Base-by-base conservation (phyloP, 495 filamentous ascomycete species). In the Neohortaea acidophila region DNA sequence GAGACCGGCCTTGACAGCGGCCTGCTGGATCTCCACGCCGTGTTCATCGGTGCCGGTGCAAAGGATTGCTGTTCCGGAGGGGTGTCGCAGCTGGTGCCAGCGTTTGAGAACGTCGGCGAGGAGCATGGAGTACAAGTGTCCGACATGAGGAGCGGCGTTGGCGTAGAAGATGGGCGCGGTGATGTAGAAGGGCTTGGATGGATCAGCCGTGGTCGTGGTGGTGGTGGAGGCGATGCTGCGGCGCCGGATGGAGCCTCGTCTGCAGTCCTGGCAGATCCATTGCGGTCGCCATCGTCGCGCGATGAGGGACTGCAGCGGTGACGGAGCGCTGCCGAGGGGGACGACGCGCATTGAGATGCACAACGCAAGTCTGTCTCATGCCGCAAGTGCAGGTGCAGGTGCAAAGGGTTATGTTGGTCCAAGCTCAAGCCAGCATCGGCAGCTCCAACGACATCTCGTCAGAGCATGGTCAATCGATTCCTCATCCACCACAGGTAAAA, bases 151-250 rank as follows among this genome's bases (percentile, higher is more conserved):
- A 28, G 79, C 76, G 17, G 86, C 83, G 69, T 99, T 99, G 58
- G 96, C 91, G 55, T 99, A 99, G 66, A 96, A 99, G 33, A 99
- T 99, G 5, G 89, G 89, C 5, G 83, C 85, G 2, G 89, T 96
- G 49, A 94, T 67, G 69, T 94, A 96, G 67, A 78, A 94, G 4
- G 91, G 86, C 64, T 97, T 96, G 9, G 11, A 6, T 8, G 9
- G 14, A 7, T 45, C 33, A 27, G 13, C 33, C 17, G 33, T 19
- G 15, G 31, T 40, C 21, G 27, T 1, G 14, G 24, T 14, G 2
- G 36, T 23, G 25, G 41, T 25, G 11, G 38, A 41, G 3, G 36
- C 25, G 10, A 36, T 31, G 6, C 10, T 7, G 9, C 42, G 42
- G 8, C 33, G 17, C 32, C 25, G 25, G 14, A 12, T 25, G 21